Conservation (phyloP, 148 eudicot genomes). For the Diospyros lotus region DNA sequence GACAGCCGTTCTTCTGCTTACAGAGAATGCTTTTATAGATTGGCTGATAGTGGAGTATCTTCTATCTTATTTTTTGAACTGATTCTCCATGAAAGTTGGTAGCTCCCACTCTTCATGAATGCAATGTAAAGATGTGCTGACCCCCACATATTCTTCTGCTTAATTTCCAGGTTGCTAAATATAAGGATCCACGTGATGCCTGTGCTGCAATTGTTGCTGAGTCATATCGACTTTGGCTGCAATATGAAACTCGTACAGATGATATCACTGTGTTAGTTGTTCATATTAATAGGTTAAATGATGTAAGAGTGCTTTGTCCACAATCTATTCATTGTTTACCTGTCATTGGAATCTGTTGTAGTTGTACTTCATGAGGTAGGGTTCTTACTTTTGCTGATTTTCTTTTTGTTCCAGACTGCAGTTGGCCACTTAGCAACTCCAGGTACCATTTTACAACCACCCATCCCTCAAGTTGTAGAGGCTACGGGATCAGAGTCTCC, state of each 20-base stretch:
- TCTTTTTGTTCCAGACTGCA: constrained; percentile 37
- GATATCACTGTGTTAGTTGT: constrained; percentile 94
- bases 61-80: not conserved
- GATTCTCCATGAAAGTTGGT: not conserved
- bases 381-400: constrained; percentile 6
- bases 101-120: constrained; percentile 3
- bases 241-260: constrained; percentile 98
- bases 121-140: not conserved
- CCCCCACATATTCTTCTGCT: constrained; percentile 1
- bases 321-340: not conserved
- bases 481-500: constrained; percentile 88
- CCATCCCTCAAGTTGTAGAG: constrained; percentile 73
- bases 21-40: not conserved
- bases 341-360: not conserved
- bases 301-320: constrained; percentile 45
- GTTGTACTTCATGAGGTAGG: constrained; percentile 2
- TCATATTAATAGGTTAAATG: constrained; percentile 63
- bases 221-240: constrained; percentile 98
- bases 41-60: not conserved
- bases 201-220: constrained; percentile 99
- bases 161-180: constrained; percentile 62
- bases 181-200: constrained; percentile 96
- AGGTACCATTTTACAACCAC: constrained; percentile 38
- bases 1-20: not conserved
- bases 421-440: constrained; percentile 39